Evolutionary conservation across 2,329 filamentous ascomycete genomes (phyloP).

Genomic region (Venturia nashicola): DNA sequence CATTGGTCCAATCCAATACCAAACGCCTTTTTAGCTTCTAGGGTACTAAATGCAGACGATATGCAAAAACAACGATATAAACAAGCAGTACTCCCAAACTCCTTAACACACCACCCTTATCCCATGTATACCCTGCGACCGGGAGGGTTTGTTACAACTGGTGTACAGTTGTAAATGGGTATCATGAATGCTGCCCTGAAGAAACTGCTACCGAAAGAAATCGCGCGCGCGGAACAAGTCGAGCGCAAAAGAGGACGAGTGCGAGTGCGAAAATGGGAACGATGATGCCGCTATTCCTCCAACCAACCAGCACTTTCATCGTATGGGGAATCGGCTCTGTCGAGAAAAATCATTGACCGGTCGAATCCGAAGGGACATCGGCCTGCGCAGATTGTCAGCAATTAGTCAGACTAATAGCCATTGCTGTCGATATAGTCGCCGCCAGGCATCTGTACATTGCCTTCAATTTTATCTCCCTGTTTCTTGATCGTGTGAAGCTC

Average conservation of each 20-base stretch:
- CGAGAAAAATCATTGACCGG: neutral
- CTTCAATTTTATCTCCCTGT: neutral
- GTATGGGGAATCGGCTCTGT: neutral
- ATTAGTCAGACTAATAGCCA: neutral
- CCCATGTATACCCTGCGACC: neutral
- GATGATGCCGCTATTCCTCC: too few species aligned
- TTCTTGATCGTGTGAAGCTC: neutral
- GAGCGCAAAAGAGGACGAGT: neutral
- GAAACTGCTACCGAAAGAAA: neutral
- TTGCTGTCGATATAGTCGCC: neutral
- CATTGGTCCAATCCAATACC: neutral
- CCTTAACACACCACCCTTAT: neutral
- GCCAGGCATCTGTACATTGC: neutral
- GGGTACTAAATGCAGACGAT: neutral
- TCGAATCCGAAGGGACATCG: neutral
- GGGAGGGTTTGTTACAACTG: neutral
- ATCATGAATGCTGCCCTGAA: neutral
- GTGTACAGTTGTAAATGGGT: neutral
- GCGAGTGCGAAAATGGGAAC: too few species aligned
- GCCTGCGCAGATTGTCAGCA: neutral
- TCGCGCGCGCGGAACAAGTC: too few species aligned
- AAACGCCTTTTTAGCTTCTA: neutral
- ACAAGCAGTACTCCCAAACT: neutral
- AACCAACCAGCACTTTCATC: too few species aligned
- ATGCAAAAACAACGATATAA: neutral